Conservation (phyloP, 495 filamentous ascomycete genomes). For the Aspergillus avenaceus region DNA sequence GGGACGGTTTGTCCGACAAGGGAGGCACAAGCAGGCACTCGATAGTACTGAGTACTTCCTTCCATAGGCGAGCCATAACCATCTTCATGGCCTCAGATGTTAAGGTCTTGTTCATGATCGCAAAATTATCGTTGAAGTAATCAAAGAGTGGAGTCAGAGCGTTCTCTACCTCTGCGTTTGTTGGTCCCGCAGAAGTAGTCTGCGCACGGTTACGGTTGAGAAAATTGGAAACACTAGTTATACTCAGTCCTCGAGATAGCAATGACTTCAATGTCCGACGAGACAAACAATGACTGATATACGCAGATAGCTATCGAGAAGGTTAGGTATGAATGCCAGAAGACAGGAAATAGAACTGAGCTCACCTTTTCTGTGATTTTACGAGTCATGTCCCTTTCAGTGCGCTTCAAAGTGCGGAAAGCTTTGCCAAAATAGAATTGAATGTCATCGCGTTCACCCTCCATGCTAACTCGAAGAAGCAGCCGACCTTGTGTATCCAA, state of each 20-base stretch:
- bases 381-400: conserved; percentile 95
- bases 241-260: conserved; percentile 65
- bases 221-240: conserved; percentile 75
- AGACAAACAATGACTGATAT: conserved; percentile 88
- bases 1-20: conserved; percentile 89
- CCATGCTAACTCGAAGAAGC: conserved; percentile 91
- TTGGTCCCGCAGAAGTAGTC: conserved; percentile 54
- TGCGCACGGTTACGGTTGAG: conserved; percentile 60
- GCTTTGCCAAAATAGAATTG: conserved; percentile 98
- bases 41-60: conserved; percentile 89
- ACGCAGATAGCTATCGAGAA: conserved; percentile 72
- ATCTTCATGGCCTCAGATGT: conserved; percentile 91
- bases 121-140: conserved; percentile 99
- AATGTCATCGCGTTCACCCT: conserved; percentile 96
- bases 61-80: conserved; percentile 98
- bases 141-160: conserved; percentile 85
- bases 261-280: conserved; percentile 71
- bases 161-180: conserved; percentile 69
- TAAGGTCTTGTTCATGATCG: conserved; percentile 94
- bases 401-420: conserved; percentile 89
- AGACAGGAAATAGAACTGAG: background rate
- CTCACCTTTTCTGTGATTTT: conserved; percentile 95
- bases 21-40: conserved; percentile 90
- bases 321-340: conserved; percentile 13
- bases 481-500: conserved; percentile 93